Evolutionary conservation across 2,329 filamentous ascomycete genomes (phyloP).

Genomic region (Seiridium unicorne): DNA sequence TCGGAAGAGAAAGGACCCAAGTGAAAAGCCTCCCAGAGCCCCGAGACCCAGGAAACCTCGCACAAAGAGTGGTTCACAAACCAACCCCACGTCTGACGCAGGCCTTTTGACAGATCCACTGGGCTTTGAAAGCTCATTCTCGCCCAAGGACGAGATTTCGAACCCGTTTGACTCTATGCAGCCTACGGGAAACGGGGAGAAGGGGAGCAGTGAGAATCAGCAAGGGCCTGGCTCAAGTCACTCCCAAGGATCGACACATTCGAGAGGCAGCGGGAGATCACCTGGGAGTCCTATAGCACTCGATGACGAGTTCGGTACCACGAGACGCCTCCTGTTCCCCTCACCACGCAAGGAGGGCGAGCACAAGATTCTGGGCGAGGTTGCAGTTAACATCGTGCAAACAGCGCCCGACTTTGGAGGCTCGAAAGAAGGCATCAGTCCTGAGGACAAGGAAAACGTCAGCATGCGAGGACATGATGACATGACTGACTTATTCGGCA

Average conservation of each 20-base stretch:
- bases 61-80: slow-evolving; percentile 44
- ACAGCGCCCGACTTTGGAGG: slow-evolving; percentile 35
- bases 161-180: slow-evolving; percentile 8
- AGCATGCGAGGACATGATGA: slow-evolving; percentile 36
- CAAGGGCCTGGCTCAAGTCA: slow-evolving; percentile 41
- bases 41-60: slow-evolving; percentile 47
- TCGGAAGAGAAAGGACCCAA: slow-evolving; percentile 46
- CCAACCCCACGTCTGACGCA: slow-evolving; percentile 51
- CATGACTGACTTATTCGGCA: slow-evolving; percentile 64
- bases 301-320: slow-evolving; percentile 53
- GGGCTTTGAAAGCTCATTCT: slow-evolving; percentile 38
- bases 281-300: slow-evolving; percentile 56
- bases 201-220: slow-evolving; percentile 13
- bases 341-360: slow-evolving; percentile 68
- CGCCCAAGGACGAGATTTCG: slow-evolving; percentile 19
- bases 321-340: slow-evolving; percentile 72
- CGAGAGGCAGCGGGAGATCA: slow-evolving; percentile 50
- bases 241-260: slow-evolving; percentile 46
- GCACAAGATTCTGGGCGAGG: slow-evolving; percentile 59
- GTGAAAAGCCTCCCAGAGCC: slow-evolving; percentile 26
- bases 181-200: slow-evolving; percentile 14
- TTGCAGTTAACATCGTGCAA: slow-evolving; percentile 52
- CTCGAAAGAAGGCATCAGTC: slow-evolving; percentile 28
- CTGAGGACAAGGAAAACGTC: slow-evolving; percentile 43
- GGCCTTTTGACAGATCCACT: slow-evolving; percentile 53